Evolutionary conservation across 176 grass and related monocot species (phyloP).

Genomic region (Phoenix dactylifera): DNA sequence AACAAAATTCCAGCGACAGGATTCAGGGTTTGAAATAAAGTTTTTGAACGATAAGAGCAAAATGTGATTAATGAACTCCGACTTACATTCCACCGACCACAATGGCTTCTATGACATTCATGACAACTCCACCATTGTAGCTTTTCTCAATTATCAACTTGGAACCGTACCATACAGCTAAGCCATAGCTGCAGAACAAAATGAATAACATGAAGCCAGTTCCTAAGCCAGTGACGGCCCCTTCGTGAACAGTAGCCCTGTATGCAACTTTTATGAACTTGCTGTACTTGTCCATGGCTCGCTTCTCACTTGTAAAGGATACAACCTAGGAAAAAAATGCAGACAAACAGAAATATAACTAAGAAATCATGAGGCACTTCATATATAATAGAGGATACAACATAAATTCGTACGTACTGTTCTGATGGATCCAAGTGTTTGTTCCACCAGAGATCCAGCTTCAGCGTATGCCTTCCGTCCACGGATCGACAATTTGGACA

Average conservation of each 20-base stretch:
- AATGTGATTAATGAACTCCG: too few species aligned
- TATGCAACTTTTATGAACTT: slow-evolving; percentile 42
- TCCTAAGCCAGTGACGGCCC: slow-evolving; percentile 36
- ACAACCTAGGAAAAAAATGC: slow-evolving; percentile 28
- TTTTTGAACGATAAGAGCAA: too few species aligned
- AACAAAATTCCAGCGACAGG: background rate
- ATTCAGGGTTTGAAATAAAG: background rate
- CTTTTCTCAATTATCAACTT: slow-evolving; percentile 67
- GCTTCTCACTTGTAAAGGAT: slow-evolving; percentile 63
- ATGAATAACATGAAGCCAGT: slow-evolving; percentile 43
- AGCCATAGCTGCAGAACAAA: slow-evolving; percentile 59
- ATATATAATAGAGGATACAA: too few species aligned
- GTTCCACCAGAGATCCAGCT: slow-evolving; percentile 63
- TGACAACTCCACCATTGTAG: slow-evolving; percentile 57
- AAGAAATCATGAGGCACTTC: too few species aligned
- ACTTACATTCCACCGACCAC: slow-evolving; percentile 73
- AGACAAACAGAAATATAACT: too few species aligned
- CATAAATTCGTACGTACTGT: slow-evolving; percentile 28
- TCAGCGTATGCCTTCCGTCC: slow-evolving; percentile 57
- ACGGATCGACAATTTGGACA: slow-evolving; percentile 46
- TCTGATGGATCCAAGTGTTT: slow-evolving; percentile 66
- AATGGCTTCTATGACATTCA: slow-evolving; percentile 64
- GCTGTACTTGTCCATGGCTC: slow-evolving; percentile 51
- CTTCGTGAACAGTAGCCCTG: slow-evolving; percentile 41
- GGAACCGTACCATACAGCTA: slow-evolving; percentile 66